phyloP scores from a whole-genome alignment of 768 basidiomycete genomes.

The Coprinopsis cinerea region DNA sequence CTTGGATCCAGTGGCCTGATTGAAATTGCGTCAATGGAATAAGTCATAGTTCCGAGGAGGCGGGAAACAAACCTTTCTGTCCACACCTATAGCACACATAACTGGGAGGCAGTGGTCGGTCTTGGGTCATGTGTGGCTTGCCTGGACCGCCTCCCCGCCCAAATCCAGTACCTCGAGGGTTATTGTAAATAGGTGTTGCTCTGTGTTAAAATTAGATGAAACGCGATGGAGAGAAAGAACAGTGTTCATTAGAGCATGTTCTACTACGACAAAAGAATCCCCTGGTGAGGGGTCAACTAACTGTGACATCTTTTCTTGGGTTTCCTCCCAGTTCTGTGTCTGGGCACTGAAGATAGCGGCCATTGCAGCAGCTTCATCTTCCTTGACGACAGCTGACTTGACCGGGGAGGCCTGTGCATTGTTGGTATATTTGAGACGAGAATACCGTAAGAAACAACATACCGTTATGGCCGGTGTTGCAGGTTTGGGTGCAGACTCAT shows the following conservation, averaged over 20 bases:
- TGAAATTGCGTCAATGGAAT: conserved; percentile 14
- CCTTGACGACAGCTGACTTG: conserved; percentile 43
- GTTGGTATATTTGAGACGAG: neutral
- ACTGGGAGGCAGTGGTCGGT: conserved; percentile 83
- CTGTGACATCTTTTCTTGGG: conserved; percentile 99
- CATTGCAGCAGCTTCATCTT: conserved; percentile 92
- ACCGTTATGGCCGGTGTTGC: conserved; percentile 26
- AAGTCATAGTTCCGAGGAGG: neutral
- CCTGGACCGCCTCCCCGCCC: conserved; percentile 43
- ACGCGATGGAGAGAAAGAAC: conserved; percentile 27
- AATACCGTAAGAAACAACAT: no score
- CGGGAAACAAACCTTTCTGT: conserved; percentile 87
- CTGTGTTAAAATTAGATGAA: conserved; percentile 35
- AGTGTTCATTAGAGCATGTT: conserved; percentile 64
- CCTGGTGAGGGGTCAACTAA: conserved; percentile 77
- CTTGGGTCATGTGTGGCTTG: conserved; percentile 50
- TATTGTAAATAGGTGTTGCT: conserved; percentile 63
- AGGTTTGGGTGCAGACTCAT: conserved; percentile 36
- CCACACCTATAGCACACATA: conserved; percentile 99
- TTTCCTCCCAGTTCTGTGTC: conserved; percentile 94
- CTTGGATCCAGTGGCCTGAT: conserved; percentile 99
- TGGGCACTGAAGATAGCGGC: conserved; percentile 98
- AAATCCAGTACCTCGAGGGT: conserved; percentile 57
- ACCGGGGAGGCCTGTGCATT: conserved; percentile 25
- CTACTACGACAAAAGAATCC: conserved; percentile 72